These are phyloP conservation scores for Capsicum pubescens DNA, from an alignment of 257 asterid genomes.

Conservation along the genomic window DNA sequence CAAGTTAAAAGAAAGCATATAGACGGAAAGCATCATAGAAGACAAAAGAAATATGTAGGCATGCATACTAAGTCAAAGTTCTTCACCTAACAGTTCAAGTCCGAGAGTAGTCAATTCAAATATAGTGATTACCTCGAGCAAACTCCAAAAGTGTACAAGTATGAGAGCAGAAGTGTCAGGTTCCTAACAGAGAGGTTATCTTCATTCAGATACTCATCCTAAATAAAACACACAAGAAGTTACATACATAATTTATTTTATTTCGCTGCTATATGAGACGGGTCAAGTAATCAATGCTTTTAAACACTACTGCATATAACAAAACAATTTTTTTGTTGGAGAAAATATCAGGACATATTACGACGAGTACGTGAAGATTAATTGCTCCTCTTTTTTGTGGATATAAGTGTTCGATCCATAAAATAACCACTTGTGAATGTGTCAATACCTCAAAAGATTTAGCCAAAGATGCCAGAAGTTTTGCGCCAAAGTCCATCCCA, in stretches of 20 bases:
- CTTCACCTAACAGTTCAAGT: background rate
- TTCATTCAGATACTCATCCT: constrained; percentile 88
- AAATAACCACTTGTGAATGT: constrained; percentile 6
- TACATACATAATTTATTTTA: background rate
- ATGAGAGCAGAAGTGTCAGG: constrained; percentile 80
- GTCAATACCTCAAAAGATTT: constrained; percentile 77
- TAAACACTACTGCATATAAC: constrained; percentile 2
- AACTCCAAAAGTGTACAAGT: constrained; percentile 78
- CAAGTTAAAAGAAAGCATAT: background rate
- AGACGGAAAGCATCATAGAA: background rate
- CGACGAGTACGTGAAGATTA: background rate
- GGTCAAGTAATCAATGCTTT: background rate
- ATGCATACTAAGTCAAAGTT: background rate
- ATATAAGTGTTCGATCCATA: background rate
- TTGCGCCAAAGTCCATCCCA: constrained; percentile 96
- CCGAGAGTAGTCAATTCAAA: constrained; percentile 20
- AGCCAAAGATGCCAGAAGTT: constrained; percentile 83
- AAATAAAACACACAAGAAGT: constrained; percentile 42
- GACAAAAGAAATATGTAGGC: constrained; percentile 25
- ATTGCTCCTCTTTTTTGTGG: background rate
- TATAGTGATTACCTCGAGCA: constrained; percentile 72
- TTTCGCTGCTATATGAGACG: background rate
- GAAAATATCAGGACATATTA: background rate
- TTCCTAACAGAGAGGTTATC: constrained; percentile 86
- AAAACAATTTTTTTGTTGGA: background rate